Evolutionary conservation across 192 early-diverging fungal genomes (phyloP).

Genomic region (Phlyctochytrium bullatum): DNA sequence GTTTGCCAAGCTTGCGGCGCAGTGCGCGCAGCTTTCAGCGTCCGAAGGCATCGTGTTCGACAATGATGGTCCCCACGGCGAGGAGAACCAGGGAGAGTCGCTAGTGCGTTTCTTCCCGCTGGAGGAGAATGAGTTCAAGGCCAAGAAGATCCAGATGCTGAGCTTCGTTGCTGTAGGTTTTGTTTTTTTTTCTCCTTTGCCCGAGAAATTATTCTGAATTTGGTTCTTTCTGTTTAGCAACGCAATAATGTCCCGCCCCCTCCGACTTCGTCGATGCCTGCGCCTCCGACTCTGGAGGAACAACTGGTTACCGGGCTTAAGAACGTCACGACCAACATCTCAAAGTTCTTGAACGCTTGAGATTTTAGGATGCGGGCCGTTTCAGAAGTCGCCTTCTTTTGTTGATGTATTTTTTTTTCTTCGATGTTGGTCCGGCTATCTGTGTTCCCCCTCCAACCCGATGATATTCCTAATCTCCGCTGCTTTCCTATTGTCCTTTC

Average conservation of each 20-base stretch:
- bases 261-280: not conserved
- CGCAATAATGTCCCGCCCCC: not conserved
- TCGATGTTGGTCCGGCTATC: no score
- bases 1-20: slow-evolving; percentile 68
- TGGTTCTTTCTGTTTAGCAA: not conserved
- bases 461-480: not conserved
- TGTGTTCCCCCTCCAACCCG: no score
- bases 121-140: slow-evolving; percentile 28
- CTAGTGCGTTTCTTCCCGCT: slow-evolving; percentile 58
- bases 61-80: slow-evolving; percentile 24
- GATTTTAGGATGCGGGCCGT: no score
- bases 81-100: slow-evolving; percentile 27
- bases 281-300: not conserved
- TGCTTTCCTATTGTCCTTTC: no score
- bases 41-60: slow-evolving; percentile 62
- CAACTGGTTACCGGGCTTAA: not conserved
- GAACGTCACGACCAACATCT: not conserved
- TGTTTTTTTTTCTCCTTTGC: not conserved
- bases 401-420: no score
- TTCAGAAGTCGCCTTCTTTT: no score
- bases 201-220: no score
- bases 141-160: not conserved
- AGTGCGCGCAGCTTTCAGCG: slow-evolving; percentile 71
- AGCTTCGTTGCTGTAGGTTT: not conserved
- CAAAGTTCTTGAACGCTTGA: no score